These are phyloP conservation scores for Jatropha podagrica DNA, from an alignment of 441 rosid species.

Conservation along the genomic window DNA sequence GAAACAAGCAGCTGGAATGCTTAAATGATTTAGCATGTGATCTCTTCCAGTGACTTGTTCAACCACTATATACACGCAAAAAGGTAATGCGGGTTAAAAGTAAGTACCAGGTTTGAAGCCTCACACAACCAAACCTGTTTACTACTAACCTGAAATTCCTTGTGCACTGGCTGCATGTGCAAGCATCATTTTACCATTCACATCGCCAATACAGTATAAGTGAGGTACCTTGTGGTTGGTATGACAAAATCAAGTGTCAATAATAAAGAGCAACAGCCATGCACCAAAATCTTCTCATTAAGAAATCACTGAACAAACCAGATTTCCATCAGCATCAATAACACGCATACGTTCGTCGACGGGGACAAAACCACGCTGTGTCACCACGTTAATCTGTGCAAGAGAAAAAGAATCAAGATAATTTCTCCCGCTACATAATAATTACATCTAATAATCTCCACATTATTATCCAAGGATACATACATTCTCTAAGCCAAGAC, in stretches of 20 bases:
- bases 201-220: slow-evolving; percentile 87
- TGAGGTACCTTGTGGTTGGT: slow-evolving; percentile 59
- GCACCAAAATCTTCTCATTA: not conserved
- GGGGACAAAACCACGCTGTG: slow-evolving; percentile 90
- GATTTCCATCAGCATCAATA: slow-evolving; percentile 73
- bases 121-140: not conserved
- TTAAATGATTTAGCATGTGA: slow-evolving; percentile 87
- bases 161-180: slow-evolving; percentile 99
- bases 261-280: not conserved
- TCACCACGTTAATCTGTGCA: slow-evolving; percentile 73
- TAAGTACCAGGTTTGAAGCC: slow-evolving; percentile 13
- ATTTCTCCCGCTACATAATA: slow-evolving; percentile 13
- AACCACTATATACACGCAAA: slow-evolving; percentile 54
- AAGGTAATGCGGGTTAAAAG: slow-evolving; percentile 18
- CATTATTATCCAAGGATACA: slow-evolving; percentile 22
- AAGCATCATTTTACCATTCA: slow-evolving; percentile 98
- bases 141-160: slow-evolving; percentile 87
- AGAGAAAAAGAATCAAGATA: slow-evolving; percentile 11
- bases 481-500: slow-evolving; percentile 96
- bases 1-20: slow-evolving; percentile 98
- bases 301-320: slow-evolving; percentile 42
- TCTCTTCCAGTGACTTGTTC: slow-evolving; percentile 93
- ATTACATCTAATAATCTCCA: not conserved
- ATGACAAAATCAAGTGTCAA: slow-evolving; percentile 13
- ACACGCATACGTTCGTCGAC: slow-evolving; percentile 91